Base-by-base conservation (phyloP, 768 basidiomycete genomes). In the Tricholoma furcatifolium region DNA sequence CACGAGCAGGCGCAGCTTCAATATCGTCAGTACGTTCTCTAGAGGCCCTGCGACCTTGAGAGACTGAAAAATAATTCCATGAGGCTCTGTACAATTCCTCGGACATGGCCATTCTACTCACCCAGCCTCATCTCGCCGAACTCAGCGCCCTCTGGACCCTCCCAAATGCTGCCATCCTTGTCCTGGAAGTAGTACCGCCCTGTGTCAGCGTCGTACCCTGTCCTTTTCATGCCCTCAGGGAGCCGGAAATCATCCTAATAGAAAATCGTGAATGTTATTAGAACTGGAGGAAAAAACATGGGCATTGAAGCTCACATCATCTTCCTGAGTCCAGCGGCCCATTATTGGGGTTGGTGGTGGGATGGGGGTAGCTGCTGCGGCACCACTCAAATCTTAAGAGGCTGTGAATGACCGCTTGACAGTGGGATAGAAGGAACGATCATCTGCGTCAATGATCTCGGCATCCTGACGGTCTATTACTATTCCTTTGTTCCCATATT, bases 151-250 rank as follows among this genome's bases (percentile, higher is more conserved):
- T 83, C 76, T 15, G 77, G 69, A n/a, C 81, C 74, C 46, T 70
- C 66, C 82, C 83, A 85, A 62, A 83, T 56, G 67, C 63, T 69
- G 9, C 88, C 87, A 43, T 75, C 76, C 12, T 57, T 42, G 65
- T 83, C 82, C 21, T 76, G 76, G 69, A 84, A 91, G 63, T 78
- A 76, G 71, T 91, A 90, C 43, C 77, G 71, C 44, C 80, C 78
- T 1, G 77, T 75, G 70, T 91, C 89, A 3, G 84, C 71, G 68
- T 92, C 89, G 62, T 91, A 91, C 10, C 88, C 89, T 51, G 87
- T 80, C 31, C 89, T 82, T 55, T 81, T 72, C 79, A 82, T 78
- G 47, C 81, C 81, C 53, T 76, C 77, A 11, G 81, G 80, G 6
- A 82, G 69, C 32, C 79, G 75, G 63, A 75, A 70, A 45, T 73